Base-by-base conservation (phyloP, 441 rosid genomes). In the Cnidoscolus chayamansa region DNA sequence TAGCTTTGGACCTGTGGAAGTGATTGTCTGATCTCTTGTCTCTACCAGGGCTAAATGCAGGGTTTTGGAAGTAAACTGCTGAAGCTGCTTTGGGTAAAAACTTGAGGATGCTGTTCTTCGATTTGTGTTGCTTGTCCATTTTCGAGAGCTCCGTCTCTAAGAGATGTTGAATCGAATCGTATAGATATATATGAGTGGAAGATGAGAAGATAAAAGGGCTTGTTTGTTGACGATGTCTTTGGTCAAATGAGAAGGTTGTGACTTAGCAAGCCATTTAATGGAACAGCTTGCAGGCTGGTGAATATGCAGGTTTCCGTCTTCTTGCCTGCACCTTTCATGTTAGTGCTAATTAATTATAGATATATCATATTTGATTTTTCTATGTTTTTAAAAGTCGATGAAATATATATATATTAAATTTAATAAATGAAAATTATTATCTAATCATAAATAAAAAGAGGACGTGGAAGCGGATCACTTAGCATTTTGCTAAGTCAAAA, bases 11-110 rank as follows among this genome's bases (percentile, higher is more conserved):
- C 76, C 16, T 78, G 84, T 63, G 67, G 3, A 11, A 17, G 32
- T 65, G 31, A 50, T 40, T 40, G 0, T 87, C 84, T 9, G 80
- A 55, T 45, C 74, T 83, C 67, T 75, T 83, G 54, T 88, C 92
- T 70, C 88, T 78, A 10, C 83, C 79, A 0, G 97, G 98, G 73
- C 96, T 89, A 76, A 86, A 89, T 1, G 90, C 87, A 1, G 79
- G 88, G 68, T 78, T 82, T 19, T 83, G 85, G 72, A 91, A 91
- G 17, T 76, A 67, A 63, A 86, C 79, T 1, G 85, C 82, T 12
- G 89, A 80, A 68, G 88, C 85, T 0, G 88, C 88, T 81, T 80
- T 89, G 0, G 95, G 90, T 16, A 93, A 81, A 54, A 83, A 77
- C 75, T 83, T 90, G 72, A 91, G 63, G 78, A 93, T 65, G 70